Base-by-base conservation (phyloP, 805 yeast species). In the Teunomyces cretensis region DNA sequence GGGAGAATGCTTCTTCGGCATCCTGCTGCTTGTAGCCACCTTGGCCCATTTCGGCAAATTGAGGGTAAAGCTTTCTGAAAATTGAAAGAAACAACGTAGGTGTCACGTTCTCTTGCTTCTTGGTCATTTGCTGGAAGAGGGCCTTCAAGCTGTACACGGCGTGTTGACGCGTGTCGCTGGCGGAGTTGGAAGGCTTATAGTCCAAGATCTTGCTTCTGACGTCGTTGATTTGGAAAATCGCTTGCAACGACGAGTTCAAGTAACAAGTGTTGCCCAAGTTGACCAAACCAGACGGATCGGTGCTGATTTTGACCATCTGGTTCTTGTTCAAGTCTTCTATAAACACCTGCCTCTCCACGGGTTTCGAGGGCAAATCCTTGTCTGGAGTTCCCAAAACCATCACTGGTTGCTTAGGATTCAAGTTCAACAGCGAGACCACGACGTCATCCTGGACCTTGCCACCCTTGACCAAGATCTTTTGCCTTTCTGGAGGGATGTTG, bases 341-440 rank as follows among this genome's bases (percentile, higher is more conserved):
- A 51, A 88, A 86, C 24, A 79, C 80, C 40, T 72, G 74, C 47
- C 76, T 73, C 9, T 70, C 75, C 11, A 72, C 72, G 11, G 87
- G 87, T 30, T 78, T 75, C 2, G 56, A 43, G 30, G 78, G 80
- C 43, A 81, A 67, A 45, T 77, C 79, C 46, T 76, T 72, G 44
- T 86, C 94, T 2, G 96, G 92, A 1, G 97, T 85, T 17, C 99
- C 99, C 45, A 94, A 74, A 46, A 94, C 88, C 96, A 94, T 87
- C 16, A 92, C 72, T 11, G 80, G 72, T 53, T 85, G 87, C 28
- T 79, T 80, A 16, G 79, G 74, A 56, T 85, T 86, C 50, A 91
- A 60, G 19, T 74, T 77, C 42, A 86, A 72, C 3, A 67, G 54
- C 9, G 70, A 59, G 43, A 88, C 65, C 31, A 74, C 69, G n/a